These are phyloP conservation scores for Crucibulum laeve DNA, from an alignment of 768 basidiomycete species.

Conservation along the genomic window DNA sequence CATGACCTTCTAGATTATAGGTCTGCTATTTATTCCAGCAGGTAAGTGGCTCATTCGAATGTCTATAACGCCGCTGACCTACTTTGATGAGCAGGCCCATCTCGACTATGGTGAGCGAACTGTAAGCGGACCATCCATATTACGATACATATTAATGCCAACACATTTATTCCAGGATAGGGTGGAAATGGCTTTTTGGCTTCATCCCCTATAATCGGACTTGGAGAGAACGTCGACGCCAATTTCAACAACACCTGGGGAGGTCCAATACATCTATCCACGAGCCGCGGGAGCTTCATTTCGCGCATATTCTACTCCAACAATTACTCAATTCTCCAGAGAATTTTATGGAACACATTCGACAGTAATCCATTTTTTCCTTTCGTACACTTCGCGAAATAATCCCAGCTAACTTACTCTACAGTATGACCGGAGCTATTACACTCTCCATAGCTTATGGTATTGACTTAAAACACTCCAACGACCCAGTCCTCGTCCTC, in stretches of 20 bases:
- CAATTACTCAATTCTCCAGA: not conserved
- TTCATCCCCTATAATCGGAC: not conserved
- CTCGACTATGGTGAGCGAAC: not conserved
- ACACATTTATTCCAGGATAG: not conserved
- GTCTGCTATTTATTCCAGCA: not conserved
- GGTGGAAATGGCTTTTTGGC: not conserved
- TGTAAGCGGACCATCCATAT: not conserved
- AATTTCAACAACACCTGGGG: not conserved
- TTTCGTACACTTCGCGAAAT: not conserved
- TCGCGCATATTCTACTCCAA: not conserved
- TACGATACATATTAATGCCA: not conserved
- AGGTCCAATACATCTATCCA: not conserved
- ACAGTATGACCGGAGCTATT: not conserved
- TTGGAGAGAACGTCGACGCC: not conserved
- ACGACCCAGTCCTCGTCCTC: constrained; percentile 33
- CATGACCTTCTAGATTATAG: not conserved
- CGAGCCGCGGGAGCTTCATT: not conserved
- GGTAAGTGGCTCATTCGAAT: not conserved
- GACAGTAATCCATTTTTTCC: not conserved
- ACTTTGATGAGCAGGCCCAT: not conserved
- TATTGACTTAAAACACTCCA: constrained; percentile 23
- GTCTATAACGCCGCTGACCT: not conserved
- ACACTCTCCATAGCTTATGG: constrained; percentile 33
- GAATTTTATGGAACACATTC: not conserved
- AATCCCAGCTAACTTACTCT: not conserved